phyloP scores from a whole-genome alignment of 306 rosid species.

The Amphicarpaea edgeworthii region DNA sequence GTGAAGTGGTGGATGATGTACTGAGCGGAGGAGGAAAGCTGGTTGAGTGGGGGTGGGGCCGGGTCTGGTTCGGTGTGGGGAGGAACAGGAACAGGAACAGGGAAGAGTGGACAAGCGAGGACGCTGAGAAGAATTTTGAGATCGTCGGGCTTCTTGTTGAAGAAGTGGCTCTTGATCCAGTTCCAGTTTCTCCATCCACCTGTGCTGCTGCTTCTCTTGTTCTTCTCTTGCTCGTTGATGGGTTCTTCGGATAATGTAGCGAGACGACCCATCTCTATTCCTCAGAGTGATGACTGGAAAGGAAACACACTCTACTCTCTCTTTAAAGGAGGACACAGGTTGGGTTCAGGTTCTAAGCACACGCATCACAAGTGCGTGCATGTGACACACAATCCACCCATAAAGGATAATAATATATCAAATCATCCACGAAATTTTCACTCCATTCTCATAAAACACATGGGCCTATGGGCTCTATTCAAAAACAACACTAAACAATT shows the following conservation, averaged over 20 bases:
- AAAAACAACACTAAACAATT: too few species aligned
- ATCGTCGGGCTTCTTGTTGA: constrained; percentile 73
- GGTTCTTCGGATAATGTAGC: constrained; percentile 85
- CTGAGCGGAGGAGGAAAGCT: constrained; percentile 74
- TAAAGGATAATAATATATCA: background rate
- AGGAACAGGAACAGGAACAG: constrained; percentile 69
- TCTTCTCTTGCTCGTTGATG: constrained; percentile 57
- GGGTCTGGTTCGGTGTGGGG: constrained; percentile 41
- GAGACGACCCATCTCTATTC: constrained; percentile 59
- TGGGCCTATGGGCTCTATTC: too few species aligned
- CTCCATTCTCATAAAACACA: too few species aligned
- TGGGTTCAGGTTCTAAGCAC: background rate
- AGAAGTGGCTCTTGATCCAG: constrained; percentile 76
- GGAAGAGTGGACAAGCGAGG: constrained; percentile 86
- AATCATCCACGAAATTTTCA: too few species aligned
- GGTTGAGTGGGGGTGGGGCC: constrained; percentile 44
- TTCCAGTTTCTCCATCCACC: constrained; percentile 72
- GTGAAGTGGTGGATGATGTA: constrained; percentile 83
- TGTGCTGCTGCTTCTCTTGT: background rate
- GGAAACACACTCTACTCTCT: background rate
- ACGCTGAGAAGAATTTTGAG: constrained; percentile 82
- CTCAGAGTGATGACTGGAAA: background rate
- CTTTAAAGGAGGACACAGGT: background rate
- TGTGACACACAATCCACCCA: background rate
- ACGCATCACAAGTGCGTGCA: background rate